A percentile compares a stretch with the other conserved stretches of the same genome.
phyloP scores from a whole-genome alignment of 2,329 filamentous ascomycete genomes.

The Amesomyces nigricolor region DNA sequence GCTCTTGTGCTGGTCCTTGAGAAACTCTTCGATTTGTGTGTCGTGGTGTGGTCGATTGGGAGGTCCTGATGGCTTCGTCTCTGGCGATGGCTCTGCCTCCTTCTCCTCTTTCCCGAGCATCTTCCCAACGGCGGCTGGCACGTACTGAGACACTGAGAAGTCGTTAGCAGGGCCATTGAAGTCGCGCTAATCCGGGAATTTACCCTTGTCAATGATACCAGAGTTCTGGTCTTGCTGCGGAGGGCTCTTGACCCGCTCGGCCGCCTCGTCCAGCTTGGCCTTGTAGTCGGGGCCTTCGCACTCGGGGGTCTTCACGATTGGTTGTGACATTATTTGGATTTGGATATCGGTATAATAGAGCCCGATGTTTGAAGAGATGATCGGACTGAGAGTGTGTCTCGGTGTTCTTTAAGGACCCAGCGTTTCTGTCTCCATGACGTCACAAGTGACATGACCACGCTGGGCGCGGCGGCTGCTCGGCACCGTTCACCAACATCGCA shows the following conservation, averaged over 20 bases:
- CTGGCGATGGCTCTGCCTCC: conserved; percentile 26
- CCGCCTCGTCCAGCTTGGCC: conserved; percentile 40
- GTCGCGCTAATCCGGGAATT: neutral
- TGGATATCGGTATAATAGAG: no score
- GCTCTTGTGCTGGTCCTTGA: conserved; percentile 48
- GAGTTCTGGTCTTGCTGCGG: conserved; percentile 22
- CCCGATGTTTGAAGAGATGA: no score
- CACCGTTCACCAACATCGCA: no score
- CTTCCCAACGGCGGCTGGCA: conserved; percentile 14
- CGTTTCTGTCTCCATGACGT: no score
- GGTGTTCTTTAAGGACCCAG: no score
- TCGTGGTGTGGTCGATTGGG: conserved; percentile 44
- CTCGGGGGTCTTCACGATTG: conserved; percentile 4
- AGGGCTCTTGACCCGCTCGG: conserved; percentile 20
- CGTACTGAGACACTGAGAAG: conserved; percentile 10
- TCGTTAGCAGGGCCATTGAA: neutral
- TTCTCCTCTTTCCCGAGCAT: conserved; percentile 33
- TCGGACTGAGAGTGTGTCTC: no score
- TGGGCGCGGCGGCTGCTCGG: no score
- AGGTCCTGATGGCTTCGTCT: conserved; percentile 29
- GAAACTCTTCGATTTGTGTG: conserved; percentile 46
- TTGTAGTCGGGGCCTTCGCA: conserved; percentile 33
- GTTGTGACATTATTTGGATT: neutral
- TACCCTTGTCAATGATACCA: conserved; percentile 41
- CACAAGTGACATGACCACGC: no score